Evolutionary conservation across 2,329 filamentous ascomycete species (phyloP), one percentile per base, ranked within the genome.

Genomic region (Fusarium cyanostomum): DNA sequence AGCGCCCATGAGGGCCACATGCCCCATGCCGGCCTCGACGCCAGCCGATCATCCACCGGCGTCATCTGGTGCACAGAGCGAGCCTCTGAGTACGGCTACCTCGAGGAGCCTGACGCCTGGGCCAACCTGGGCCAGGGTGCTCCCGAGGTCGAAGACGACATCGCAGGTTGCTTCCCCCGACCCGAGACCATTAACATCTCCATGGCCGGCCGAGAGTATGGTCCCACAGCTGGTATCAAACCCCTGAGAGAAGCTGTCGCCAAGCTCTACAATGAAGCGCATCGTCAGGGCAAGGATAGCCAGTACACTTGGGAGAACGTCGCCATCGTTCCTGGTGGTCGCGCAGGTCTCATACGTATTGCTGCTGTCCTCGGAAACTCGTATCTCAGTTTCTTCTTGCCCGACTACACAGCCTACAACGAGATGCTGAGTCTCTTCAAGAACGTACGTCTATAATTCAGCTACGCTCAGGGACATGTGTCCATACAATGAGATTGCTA

Each of bases 231-330:
- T 34, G 94, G 94, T 72, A 98, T 97, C 82, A 94, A 92, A 80
- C 89, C 92, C 24, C 82, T 98, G 66, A 86, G 94, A 69, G 91
- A 92, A 73, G 94, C 94, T 15, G 93, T 98, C 39, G 94, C 94
- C 56, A 88, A 89, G 58, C 85, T 98, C 62, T 98, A 98, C 85
- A 98, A 98, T 73, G 90, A 90, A 76, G 91, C 94, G 77, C 94
- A 97, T 73, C 89, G 94, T 65, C 81, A 94, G 79, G 92, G 91
- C 73, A 96, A 95, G 81, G 84, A 88, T 10, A 94, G 90, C 77
- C 84, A 96, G 79, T 98, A 98, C 77, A 96, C 92, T 7, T 97
- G 92, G 91, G 94, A 98, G 82, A 98, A 98, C 76, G 94, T 97
- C 15, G 94, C 92, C 75, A 96, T 98, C 75, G 94, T 98, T 4